Evolutionary conservation across 495 filamentous ascomycete genomes (phyloP).

Genomic region (Trichoderma virens): DNA sequence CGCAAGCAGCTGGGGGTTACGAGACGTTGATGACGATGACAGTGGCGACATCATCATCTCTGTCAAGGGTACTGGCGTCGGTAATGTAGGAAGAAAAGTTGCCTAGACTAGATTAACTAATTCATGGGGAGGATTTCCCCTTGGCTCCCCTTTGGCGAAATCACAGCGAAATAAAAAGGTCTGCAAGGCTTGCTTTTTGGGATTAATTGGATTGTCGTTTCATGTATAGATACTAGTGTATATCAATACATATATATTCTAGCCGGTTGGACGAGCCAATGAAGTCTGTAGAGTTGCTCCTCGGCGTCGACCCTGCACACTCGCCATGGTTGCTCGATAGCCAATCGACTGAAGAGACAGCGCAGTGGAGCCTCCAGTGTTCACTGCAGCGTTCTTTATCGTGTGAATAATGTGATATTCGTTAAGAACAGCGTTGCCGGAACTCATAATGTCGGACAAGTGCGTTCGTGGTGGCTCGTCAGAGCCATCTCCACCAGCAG

Average conservation of each 20-base stretch:
- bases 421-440: constrained; percentile 61
- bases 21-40: constrained; percentile 63
- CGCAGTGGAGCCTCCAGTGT: constrained; percentile 42
- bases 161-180: not conserved
- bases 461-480: constrained; percentile 34
- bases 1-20: constrained; percentile 76
- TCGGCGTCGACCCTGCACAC: constrained; percentile 28
- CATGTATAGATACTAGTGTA: not conserved
- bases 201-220: not conserved
- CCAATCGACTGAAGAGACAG: constrained; percentile 43
- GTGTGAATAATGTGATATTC: constrained; percentile 63
- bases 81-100: constrained; percentile 92
- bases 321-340: constrained; percentile 40
- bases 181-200: not conserved
- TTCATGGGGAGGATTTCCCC: not conserved
- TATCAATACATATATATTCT: not conserved
- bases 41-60: constrained; percentile 72
- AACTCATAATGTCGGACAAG: constrained; percentile 51
- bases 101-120: constrained; percentile 38
- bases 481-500: not conserved
- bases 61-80: constrained; percentile 87
- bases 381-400: constrained; percentile 55
- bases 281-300: constrained; percentile 12
- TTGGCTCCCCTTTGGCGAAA: not conserved
- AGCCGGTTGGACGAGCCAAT: not conserved